Conservation (phyloP, 495 filamentous ascomycete genomes). For the Aspergillus diversus region DNA sequence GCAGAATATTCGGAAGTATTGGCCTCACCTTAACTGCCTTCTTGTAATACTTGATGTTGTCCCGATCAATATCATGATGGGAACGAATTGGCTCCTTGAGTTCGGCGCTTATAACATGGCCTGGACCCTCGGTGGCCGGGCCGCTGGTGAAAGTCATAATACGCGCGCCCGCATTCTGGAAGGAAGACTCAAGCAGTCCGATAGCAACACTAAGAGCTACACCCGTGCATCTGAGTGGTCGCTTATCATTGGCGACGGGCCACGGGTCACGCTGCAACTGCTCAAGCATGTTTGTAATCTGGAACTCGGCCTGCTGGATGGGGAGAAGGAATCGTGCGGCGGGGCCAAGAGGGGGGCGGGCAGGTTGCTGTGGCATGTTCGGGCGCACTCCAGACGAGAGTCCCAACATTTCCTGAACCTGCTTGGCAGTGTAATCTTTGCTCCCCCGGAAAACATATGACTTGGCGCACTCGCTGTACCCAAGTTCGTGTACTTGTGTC, state of each 20-base stretch:
- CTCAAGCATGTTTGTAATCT: constrained; percentile 95
- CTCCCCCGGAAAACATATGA: constrained; percentile 99
- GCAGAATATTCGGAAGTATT: not conserved
- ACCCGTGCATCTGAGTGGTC: constrained; percentile 90
- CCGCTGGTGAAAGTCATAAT: constrained; percentile 99
- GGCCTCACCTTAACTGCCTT: constrained; percentile 87
- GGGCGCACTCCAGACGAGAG: constrained; percentile 71
- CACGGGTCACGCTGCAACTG: constrained; percentile 97
- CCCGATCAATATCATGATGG: constrained; percentile 97
- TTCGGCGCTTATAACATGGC: constrained; percentile 97
- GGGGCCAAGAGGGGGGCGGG: constrained; percentile 78
- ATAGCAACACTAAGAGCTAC: constrained; percentile 95
- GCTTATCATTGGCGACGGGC: constrained; percentile 94
- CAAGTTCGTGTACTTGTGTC: constrained; percentile 97
- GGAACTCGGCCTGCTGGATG: constrained; percentile 95
- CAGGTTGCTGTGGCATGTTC: constrained; percentile 77
- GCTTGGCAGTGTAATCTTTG: constrained; percentile 96
- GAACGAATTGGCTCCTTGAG: constrained; percentile 96
- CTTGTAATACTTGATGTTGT: constrained; percentile 99
- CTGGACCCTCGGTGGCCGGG: constrained; percentile 93
- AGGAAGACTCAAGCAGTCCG: constrained; percentile 88
- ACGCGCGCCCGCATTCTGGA: constrained; percentile 90
- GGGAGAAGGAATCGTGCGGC: constrained; percentile 91
- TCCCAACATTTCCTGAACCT: constrained; percentile 98
- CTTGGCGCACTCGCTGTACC: constrained; percentile 97